Evolutionary conservation across 176 grass and related monocot species (phyloP).

Genomic region (Avena sativa): DNA sequence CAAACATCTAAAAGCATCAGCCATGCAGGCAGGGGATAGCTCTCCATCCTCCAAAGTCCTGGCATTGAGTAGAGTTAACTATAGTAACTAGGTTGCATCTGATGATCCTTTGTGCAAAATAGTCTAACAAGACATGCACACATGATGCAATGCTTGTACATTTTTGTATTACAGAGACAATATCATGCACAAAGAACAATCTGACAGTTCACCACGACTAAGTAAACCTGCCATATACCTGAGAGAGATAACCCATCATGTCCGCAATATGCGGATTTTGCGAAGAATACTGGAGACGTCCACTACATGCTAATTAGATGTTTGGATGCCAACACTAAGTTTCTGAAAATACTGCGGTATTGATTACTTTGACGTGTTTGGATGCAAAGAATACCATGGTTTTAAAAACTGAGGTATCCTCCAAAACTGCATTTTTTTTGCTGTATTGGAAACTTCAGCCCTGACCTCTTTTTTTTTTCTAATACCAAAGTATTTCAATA

Average conservation of each 20-base stretch:
- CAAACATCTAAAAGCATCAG: slow-evolving; percentile 73
- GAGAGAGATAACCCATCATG: background rate
- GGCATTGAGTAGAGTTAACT: slow-evolving; percentile 29
- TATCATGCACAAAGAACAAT: background rate
- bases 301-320: background rate
- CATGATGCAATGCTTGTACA: background rate
- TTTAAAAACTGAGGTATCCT: too few species aligned
- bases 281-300: background rate
- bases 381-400: too few species aligned
- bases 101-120: background rate
- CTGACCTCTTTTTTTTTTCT: too few species aligned
- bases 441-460: too few species aligned
- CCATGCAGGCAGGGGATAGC: slow-evolving; percentile 71
- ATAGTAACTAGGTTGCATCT: background rate
- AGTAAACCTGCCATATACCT: background rate
- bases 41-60: slow-evolving; percentile 72
- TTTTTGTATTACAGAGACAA: background rate
- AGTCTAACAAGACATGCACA: background rate
- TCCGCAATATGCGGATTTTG: background rate
- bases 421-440: too few species aligned
- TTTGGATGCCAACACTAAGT: background rate
- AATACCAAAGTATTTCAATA: too few species aligned
- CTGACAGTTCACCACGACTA: background rate
- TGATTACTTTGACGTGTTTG: too few species aligned
- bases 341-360: too few species aligned